Base-by-base conservation (phyloP, 192 early-diverging fungal species). In the Helicostylum pulchrum region DNA sequence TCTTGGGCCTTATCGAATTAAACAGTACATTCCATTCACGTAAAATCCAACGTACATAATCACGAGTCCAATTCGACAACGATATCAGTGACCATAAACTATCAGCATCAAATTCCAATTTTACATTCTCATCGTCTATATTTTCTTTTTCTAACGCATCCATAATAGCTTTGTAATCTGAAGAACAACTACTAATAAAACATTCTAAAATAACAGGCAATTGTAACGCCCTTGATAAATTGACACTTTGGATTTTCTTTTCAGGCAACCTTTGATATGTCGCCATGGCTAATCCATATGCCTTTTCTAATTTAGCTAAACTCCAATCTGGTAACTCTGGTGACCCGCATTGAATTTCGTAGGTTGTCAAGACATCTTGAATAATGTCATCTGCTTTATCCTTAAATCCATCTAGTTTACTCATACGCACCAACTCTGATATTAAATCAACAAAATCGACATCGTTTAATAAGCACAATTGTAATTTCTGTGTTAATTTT, bases 171-270 rank as follows among this genome's bases (percentile, higher is more conserved):
- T 31, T 34, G 7, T 63, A 52, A 21, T 66, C 55, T 3, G 74
- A 64, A 0, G 63, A 20, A 26, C 68, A 70, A 45, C 74, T 75
- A 15, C 64, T 63, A 15, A 71, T 58, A 53, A 75, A 71, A 21
- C 68, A 70, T 48, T 75, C 74, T 11, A 75, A 61, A 45, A 75
- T 71, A 19, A 68, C 46, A 62, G 67, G 74, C 10, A 75, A 32
- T 51, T 75, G 74, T 6, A 71, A 52, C 3, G 74, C 68, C 26
- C 62, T 58, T 14, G 53, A 64, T n/a, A 75, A 19, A 50, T 75
- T 75, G 8, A 43, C 62, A 19, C 30, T 64, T 11, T 70, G 68
- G 14, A 71, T 52, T 30, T 50, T 34, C 31, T 67, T 75, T 10
- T 47, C 30, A 0, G 68, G 54, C 19, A 70, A 45, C 20, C 45